Percentiles rank a stretch among this genome's conserved stretches.
Evolutionary conservation across 331 rosid genomes (phyloP).

Genomic region (Quercus tomentella): DNA sequence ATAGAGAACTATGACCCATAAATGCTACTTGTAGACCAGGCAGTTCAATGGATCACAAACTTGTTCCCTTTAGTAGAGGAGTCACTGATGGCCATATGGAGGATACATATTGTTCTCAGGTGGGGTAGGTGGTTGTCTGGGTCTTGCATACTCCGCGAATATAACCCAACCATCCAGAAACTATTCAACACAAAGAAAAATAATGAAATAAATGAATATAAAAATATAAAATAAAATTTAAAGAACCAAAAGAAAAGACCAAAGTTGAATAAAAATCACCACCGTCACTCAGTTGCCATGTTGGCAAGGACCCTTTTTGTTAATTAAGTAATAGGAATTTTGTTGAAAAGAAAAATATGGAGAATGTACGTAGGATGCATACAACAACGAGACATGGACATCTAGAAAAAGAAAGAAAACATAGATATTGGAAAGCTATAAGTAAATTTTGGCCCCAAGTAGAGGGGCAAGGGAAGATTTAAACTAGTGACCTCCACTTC

Average conservation of each 20-base stretch:
- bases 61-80: conserved; percentile 6
- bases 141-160: conserved; percentile 94
- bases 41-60: conserved; percentile 16
- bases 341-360: too few relatives aligned
- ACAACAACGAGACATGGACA: too few relatives aligned
- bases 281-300: neutral
- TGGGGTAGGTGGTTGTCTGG: conserved; percentile 57
- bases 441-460: too few relatives aligned
- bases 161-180: conserved; percentile 98
- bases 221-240: neutral
- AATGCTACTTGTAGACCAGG: neutral
- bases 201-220: neutral
- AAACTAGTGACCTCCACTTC: too few relatives aligned
- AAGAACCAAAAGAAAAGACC: neutral
- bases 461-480: too few relatives aligned
- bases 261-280: neutral
- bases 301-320: neutral
- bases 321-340: neutral
- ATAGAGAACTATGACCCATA: conserved; percentile 14
- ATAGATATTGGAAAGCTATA: too few relatives aligned
- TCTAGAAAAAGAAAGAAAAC: neutral
- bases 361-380: too few relatives aligned
- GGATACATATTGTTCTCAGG: conserved; percentile 22
- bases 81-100: conserved; percentile 49
- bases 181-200: conserved; percentile 30